A percentile compares a stretch with the other conserved stretches of the same genome.
These are phyloP conservation scores for Colletotrichum gloeosporioides DNA, from an alignment of 2,329 filamentous ascomycete species.

Conservation along the genomic window DNA sequence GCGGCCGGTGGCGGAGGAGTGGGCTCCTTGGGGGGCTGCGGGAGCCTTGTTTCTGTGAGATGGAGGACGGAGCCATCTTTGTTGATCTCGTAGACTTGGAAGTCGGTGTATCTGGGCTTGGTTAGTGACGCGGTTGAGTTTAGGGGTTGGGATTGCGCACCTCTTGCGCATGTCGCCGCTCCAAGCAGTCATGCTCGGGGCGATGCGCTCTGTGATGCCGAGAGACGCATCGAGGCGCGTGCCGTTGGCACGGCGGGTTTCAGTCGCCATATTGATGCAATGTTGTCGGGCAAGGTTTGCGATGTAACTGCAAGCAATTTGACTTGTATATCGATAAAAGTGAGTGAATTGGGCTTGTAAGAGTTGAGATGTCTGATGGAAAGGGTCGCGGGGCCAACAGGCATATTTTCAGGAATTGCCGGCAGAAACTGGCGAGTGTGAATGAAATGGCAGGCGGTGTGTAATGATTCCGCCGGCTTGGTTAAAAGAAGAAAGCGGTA, in stretches of 20 bases:
- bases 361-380: background rate
- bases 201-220: constrained; percentile 24
- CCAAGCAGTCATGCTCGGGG: constrained; percentile 22
- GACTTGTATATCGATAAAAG: background rate
- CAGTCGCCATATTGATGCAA: background rate
- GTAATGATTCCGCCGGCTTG: accelerated
- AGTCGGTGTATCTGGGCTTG: constrained; percentile 77
- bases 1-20: background rate
- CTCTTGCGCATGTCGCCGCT: constrained; percentile 24
- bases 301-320: background rate
- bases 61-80: constrained; percentile 79
- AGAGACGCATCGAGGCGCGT: constrained; percentile 20
- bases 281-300: accelerated
- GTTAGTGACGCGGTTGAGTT: background rate
- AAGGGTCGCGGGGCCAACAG: background rate
- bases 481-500: background rate
- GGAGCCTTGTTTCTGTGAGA: constrained; percentile 45
- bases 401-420: constrained; percentile 19
- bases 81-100: constrained; percentile 88
- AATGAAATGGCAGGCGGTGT: background rate
- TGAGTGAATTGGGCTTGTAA: background rate
- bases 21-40: constrained; percentile 11
- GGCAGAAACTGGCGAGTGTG: background rate
- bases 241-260: constrained; percentile 11
- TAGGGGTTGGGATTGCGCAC: background rate